Evolutionary conservation across 2,329 filamentous ascomycete genomes (phyloP).

Genomic region (Amesomyces nigricolor): DNA sequence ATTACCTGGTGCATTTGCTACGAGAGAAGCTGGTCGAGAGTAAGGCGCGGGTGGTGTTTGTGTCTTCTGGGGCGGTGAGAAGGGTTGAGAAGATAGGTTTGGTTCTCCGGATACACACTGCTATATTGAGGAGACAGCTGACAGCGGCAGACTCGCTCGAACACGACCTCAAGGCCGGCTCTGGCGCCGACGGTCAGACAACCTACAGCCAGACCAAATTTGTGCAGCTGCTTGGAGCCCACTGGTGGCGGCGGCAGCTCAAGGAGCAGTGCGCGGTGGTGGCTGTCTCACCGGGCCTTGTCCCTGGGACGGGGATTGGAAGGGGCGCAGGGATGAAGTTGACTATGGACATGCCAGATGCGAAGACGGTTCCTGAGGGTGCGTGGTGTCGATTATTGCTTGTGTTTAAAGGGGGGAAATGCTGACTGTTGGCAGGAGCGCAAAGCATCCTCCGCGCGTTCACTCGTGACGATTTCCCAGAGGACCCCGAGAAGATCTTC

Average conservation of each 20-base stretch:
- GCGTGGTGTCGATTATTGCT: not conserved
- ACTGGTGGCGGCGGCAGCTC: slow-evolving; percentile 53
- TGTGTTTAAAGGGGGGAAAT: not conserved
- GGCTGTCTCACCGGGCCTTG: slow-evolving; percentile 49
- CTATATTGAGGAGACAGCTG: not conserved
- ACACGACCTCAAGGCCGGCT: slow-evolving; percentile 35
- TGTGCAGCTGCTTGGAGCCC: slow-evolving; percentile 44
- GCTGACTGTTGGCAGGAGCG: slow-evolving; percentile 35
- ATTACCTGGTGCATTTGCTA: slow-evolving; percentile 47
- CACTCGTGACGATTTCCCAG: slow-evolving; percentile 41
- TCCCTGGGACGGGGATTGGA: slow-evolving; percentile 43
- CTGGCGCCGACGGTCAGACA: slow-evolving; percentile 28
- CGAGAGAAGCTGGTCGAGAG: slow-evolving; percentile 43
- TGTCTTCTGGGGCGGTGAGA: slow-evolving; percentile 46
- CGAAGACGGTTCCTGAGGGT: slow-evolving; percentile 45
- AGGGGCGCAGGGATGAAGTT: slow-evolving; percentile 30
- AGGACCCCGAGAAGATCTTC: slow-evolving; percentile 48
- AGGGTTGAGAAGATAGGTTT: slow-evolving; percentile 36
- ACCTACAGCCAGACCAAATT: slow-evolving; percentile 46
- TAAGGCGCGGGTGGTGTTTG: slow-evolving; percentile 43
- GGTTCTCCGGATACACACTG: slow-evolving; percentile 6
- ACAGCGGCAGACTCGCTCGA: slow-evolving; percentile 33
- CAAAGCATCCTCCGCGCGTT: slow-evolving; percentile 42
- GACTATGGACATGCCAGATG: slow-evolving; percentile 37
- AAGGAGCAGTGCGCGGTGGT: slow-evolving; percentile 40